These are phyloP conservation scores for Paramicrosporidium saccamoebae DNA, from an alignment of 371 early-diverging fungal genomes.

Conservation along the genomic window DNA sequence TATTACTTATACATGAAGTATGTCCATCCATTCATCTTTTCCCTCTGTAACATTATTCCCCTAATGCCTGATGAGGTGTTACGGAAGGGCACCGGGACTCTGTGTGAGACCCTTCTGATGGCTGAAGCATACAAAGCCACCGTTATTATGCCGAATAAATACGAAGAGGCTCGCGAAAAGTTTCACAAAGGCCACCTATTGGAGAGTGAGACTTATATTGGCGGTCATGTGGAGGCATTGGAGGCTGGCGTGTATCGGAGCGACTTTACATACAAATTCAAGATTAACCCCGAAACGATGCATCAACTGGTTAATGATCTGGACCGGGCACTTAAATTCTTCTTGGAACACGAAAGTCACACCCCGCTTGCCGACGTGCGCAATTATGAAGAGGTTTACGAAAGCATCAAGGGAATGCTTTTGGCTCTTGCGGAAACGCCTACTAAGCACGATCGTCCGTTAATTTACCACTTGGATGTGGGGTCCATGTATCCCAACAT, in stretches of 20 bases:
- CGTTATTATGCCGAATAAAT: constrained; percentile 91
- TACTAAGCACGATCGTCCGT: constrained; percentile 33
- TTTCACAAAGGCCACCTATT: constrained; percentile 67
- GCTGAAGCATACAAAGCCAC: constrained; percentile 68
- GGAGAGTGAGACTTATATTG: constrained; percentile 89
- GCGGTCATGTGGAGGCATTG: constrained; percentile 95
- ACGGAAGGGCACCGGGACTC: constrained; percentile 86
- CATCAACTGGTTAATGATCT: constrained; percentile 49
- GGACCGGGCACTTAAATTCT: constrained; percentile 65
- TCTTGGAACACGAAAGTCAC: constrained; percentile 44
- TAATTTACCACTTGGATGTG: constrained; percentile 97
- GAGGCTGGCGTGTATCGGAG: constrained; percentile 93
- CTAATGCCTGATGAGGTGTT: constrained; percentile 84
- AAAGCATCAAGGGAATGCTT: constrained; percentile 16
- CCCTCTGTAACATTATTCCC: constrained; percentile 95
- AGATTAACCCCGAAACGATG: constrained; percentile 33
- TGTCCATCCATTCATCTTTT: constrained; percentile 96
- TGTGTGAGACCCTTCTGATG: constrained; percentile 94
- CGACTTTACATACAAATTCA: constrained; percentile 73
- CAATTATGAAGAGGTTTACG: constrained; percentile 35
- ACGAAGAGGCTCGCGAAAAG: constrained; percentile 27
- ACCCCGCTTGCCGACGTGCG: constrained; percentile 19
- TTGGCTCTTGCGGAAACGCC: constrained; percentile 30
- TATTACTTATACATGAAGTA: constrained; percentile 98
- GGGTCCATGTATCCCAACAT: constrained; percentile 99